Evolutionary conservation across 2,329 filamentous ascomycete species (phyloP), one percentile per base, ranked within the genome.

Genomic region (Talaromyces sp.): DNA sequence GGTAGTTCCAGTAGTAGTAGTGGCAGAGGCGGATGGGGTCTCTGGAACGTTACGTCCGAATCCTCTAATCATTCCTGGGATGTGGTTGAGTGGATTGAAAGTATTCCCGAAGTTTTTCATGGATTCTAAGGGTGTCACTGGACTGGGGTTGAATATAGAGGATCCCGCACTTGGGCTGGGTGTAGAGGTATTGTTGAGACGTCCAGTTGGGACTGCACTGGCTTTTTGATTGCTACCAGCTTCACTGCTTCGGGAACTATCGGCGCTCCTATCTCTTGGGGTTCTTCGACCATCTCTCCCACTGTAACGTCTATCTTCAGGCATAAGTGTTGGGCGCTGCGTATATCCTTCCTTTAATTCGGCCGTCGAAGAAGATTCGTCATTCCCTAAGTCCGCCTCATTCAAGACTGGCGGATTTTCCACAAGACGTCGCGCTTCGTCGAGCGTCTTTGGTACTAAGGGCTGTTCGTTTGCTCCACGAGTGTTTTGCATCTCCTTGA

Each of bases 381-480:
- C 85, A 65, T 76, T 78, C 4, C 74, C 65, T 35, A 73, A 72
- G 31, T 70, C 72, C 59, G 69, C 80, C 58, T 84, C 83, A 37
- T 87, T 84, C 2, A 66, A 60, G 21, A 67, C 57, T 10, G 64
- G 64, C n/a, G 75, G 72, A 50, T 72, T 67, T 67, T 85, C 89
- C 62, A 99, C 89, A 10, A 99, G 82, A 70, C 91, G 93, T 48
- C 91, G 83, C 15, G 93, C 94, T 67, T 99, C 94, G 65, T 96
- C 94, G 0, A 99, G 78, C 1, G 94, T 99, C 67, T 90, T 93
- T 1, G 94, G 94, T 0, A 96, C 81, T 40, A 80, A 69, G 6
- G 84, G 75, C 21, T 58, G 65, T 36, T 67, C 67, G 17, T 70
- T 66, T 65, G 65, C 75, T 66, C 64, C 80, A 71, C 69, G 84